Evolutionary conservation across 2,329 filamentous ascomycete genomes (phyloP).

Genomic region (Aspergillus melleus): DNA sequence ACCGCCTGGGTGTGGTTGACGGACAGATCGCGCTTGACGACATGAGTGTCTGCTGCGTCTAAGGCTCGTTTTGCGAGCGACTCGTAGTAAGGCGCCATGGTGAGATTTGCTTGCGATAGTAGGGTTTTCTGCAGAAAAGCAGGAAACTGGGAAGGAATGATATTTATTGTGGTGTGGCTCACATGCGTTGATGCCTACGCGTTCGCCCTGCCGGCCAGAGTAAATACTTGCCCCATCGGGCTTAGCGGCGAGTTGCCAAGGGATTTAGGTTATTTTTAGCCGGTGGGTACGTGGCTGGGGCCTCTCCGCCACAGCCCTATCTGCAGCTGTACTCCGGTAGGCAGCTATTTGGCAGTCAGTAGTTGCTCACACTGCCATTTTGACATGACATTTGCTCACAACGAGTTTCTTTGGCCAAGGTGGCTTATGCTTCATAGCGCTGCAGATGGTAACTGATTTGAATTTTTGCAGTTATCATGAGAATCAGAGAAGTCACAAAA

Average conservation of each 20-base stretch:
- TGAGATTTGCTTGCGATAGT: conserved; percentile 1
- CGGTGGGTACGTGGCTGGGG: conserved; percentile 8
- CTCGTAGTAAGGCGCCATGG: conserved; percentile 31
- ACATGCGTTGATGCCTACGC: conserved; percentile 16
- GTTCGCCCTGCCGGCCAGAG: conserved; percentile 12
- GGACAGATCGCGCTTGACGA: conserved; percentile 56
- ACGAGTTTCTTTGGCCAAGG: no score
- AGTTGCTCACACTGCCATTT: no score
- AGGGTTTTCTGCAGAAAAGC: not conserved
- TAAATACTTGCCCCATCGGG: conserved; percentile 17
- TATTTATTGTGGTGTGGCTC: not conserved
- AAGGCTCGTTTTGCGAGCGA: conserved; percentile 21
- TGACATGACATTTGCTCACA: no score
- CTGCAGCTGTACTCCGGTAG: no score
- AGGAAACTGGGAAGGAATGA: not conserved
- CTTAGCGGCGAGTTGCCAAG: conserved; percentile 19
- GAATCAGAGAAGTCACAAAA: not conserved
- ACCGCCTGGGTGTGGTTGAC: conserved; percentile 69
- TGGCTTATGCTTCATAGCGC: no score
- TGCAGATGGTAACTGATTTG: no score
- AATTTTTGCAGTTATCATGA: no score
- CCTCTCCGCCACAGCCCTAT: not conserved
- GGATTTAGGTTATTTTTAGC: conserved; percentile 21
- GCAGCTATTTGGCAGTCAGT: not conserved
- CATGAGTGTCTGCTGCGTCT: conserved; percentile 26